Evolutionary conservation across 345 rosid species (phyloP).

Genomic region (Anacardium occidentale): DNA sequence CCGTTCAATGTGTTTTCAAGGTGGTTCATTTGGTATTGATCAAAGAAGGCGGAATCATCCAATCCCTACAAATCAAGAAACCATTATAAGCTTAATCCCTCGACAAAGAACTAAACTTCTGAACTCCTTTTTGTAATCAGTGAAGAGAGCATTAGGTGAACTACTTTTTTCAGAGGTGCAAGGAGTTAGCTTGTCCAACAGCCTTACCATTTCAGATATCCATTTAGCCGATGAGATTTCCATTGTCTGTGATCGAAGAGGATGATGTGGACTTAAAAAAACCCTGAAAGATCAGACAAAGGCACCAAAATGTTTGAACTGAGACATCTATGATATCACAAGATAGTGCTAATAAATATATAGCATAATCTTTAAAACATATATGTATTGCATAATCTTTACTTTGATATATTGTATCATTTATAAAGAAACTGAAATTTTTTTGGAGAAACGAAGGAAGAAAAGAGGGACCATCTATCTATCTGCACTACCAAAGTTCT

Average conservation of each 20-base stretch:
- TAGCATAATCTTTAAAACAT: too few relatives aligned
- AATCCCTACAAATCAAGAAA: conserved; percentile 26
- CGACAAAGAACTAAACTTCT: neutral
- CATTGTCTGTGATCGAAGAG: conserved; percentile 5
- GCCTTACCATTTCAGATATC: conserved; percentile 14
- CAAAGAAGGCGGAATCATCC: conserved; percentile 30
- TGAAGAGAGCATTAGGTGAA: neutral
- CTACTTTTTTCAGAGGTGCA: neutral
- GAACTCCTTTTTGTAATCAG: too few relatives aligned
- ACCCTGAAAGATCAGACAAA: conserved; percentile 8
- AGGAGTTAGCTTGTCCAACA: too few relatives aligned
- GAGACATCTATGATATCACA: neutral
- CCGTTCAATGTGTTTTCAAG: conserved; percentile 30
- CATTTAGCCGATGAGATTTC: conserved; percentile 14
- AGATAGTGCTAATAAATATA: neutral
- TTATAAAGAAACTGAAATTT: too few relatives aligned
- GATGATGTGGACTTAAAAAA: neutral
- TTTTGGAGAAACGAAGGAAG: neutral
- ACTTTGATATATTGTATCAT: too few relatives aligned
- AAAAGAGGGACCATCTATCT: neutral
- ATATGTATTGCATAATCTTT: too few relatives aligned
- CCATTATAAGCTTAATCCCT: neutral
- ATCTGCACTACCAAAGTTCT: neutral
- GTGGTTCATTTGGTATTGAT: conserved; percentile 28
- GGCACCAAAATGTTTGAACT: neutral